Conservation (phyloP, 306 rosid species). For the Malus fusca region DNA sequence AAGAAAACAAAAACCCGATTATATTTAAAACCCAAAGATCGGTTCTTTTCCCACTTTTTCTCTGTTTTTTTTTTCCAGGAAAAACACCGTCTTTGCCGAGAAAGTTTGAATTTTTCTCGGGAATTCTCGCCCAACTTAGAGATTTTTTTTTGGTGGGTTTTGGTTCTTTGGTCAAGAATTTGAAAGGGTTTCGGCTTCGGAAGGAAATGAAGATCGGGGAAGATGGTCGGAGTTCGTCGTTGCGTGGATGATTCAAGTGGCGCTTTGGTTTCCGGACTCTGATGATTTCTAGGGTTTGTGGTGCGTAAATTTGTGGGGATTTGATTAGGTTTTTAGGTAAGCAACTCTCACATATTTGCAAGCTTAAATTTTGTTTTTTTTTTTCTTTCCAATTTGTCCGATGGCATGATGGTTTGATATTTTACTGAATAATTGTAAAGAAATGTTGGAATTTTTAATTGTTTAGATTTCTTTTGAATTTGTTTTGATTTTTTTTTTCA, state of each 20-base stretch:
- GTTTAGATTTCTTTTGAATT: background rate
- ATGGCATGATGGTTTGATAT: slow-evolving; percentile 12
- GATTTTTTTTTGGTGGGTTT: slow-evolving; percentile 24
- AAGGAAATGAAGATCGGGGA: slow-evolving; percentile 18
- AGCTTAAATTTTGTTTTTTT: slow-evolving; percentile 1
- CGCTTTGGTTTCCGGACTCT: slow-evolving; percentile 2
- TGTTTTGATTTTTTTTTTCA: background rate
- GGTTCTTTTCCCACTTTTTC: background rate
- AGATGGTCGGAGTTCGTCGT: slow-evolving; percentile 3
- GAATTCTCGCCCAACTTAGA: slow-evolving; percentile 3
- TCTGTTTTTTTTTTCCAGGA: background rate
- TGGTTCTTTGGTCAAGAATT: slow-evolving; percentile 11
- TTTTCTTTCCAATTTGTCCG: background rate
- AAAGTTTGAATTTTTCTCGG: slow-evolving; percentile 23
- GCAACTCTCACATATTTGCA: slow-evolving; percentile 10
- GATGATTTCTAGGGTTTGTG: slow-evolving; percentile 34
- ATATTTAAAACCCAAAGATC: slow-evolving; percentile 4
- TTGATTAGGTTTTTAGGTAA: slow-evolving; percentile 25
- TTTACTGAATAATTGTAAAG: background rate
- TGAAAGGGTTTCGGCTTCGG: slow-evolving; percentile 7
- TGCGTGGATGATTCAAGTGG: slow-evolving; percentile 13
- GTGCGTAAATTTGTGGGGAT: slow-evolving; percentile 18
- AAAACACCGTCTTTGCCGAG: slow-evolving; percentile 9
- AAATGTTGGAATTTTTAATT: background rate
- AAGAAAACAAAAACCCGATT: background rate